Conservation (phyloP, 495 filamentous ascomycete genomes). For the Aspergillus ostianus region DNA sequence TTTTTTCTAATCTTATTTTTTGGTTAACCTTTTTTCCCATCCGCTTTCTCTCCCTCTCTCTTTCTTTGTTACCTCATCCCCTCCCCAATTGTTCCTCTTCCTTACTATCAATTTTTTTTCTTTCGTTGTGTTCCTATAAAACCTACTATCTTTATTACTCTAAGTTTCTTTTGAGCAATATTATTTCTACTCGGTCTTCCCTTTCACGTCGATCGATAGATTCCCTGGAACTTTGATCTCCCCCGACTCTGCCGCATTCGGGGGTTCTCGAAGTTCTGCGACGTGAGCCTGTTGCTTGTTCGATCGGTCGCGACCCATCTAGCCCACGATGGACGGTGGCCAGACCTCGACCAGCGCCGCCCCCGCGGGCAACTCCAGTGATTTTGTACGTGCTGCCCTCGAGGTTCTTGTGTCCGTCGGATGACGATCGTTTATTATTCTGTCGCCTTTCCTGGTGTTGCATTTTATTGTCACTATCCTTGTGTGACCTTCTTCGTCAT, state of each 20-base stretch:
- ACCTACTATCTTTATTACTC: constrained; percentile 4
- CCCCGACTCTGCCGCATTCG: neutral
- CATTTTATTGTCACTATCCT: constrained; percentile 3
- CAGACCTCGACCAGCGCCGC: constrained; percentile 49
- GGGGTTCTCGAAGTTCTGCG: constrained; percentile 20
- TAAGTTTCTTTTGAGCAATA: neutral
- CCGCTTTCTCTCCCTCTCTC: neutral
- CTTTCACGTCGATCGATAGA: neutral
- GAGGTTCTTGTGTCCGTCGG: constrained; percentile 8
- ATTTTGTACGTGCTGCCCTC: constrained; percentile 61
- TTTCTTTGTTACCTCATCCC: constrained; percentile 10
- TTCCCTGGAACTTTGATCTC: neutral
- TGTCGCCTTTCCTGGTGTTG: no score
- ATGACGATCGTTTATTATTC: constrained; percentile 11
- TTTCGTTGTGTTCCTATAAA: neutral
- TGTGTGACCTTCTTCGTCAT: neutral
- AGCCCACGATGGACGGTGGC: constrained; percentile 52
- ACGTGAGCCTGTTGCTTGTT: constrained; percentile 38
- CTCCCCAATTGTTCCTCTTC: constrained; percentile 18
- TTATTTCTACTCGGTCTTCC: neutral
- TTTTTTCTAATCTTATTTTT: constrained; percentile 19
- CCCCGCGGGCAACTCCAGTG: constrained; percentile 69
- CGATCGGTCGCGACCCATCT: constrained; percentile 51
- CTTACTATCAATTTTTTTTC: neutral
- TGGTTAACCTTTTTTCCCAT: constrained; percentile 10